Evolutionary conservation across 106 monocot genomes (phyloP).

Genomic region (Phalaenopsis equestris): DNA sequence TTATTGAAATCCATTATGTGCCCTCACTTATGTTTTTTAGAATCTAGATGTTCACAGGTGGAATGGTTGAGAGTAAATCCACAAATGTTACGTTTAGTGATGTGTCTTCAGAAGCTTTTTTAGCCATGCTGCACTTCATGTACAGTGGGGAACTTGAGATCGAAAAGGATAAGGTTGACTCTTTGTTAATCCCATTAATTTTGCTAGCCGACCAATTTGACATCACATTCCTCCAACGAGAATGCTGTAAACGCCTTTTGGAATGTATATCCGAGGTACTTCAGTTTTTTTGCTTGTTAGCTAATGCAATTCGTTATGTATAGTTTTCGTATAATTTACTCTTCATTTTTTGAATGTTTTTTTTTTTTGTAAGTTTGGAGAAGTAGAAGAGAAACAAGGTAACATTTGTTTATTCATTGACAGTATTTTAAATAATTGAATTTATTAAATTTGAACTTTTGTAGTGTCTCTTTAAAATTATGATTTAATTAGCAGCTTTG

Average conservation of each 20-base stretch:
- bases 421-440: background rate
- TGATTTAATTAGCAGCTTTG: background rate
- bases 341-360: background rate
- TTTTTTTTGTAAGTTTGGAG: background rate
- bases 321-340: constrained; percentile 7
- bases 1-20: background rate
- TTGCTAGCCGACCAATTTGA: constrained; percentile 79
- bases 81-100: constrained; percentile 61
- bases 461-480: background rate
- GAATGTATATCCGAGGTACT: constrained; percentile 81
- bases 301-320: background rate
- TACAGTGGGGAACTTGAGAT: constrained; percentile 63
- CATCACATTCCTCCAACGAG: constrained; percentile 46
- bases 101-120: constrained; percentile 55
- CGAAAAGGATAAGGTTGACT: constrained; percentile 29
- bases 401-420: background rate
- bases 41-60: constrained; percentile 95
- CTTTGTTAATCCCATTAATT: constrained; percentile 56
- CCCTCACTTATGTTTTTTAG: background rate
- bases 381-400: background rate
- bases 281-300: background rate
- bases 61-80: constrained; percentile 80
- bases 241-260: constrained; percentile 70
- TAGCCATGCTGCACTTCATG: constrained; percentile 70
- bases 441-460: background rate